Conservation (phyloP, 192 early-diverging fungal genomes). For the Rhizoclosmatium globosum region DNA sequence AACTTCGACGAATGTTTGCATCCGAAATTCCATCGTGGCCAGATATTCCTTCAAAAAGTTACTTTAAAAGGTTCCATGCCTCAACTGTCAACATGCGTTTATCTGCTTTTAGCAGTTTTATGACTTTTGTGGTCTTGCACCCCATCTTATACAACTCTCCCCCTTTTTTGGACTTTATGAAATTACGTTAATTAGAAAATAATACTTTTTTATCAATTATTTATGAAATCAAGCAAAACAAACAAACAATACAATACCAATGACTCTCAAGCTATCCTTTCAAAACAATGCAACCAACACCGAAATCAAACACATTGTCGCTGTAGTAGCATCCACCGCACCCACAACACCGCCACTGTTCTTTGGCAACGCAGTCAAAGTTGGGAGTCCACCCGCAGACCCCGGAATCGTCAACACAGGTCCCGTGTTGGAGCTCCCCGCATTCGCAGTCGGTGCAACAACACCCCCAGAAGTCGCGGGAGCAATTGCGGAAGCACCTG, state of each 20-base stretch:
- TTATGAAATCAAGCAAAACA: too few relatives aligned
- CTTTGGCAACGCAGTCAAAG: background rate
- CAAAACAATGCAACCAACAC: background rate
- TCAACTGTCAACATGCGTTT: background rate
- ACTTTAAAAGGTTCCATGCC: constrained; percentile 14
- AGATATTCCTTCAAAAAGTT: constrained; percentile 12
- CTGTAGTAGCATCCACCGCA: background rate
- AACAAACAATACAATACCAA: too few relatives aligned
- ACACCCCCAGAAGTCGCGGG: background rate
- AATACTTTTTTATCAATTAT: too few relatives aligned
- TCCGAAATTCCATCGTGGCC: constrained; percentile 21
- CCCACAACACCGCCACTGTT: background rate
- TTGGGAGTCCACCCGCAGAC: background rate
- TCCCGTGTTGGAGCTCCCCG: too few relatives aligned
- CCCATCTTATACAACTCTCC: constrained; percentile 6
- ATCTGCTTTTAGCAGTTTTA: background rate
- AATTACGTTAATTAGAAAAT: background rate
- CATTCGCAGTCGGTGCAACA: too few relatives aligned
- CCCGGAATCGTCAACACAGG: background rate
- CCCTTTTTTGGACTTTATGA: constrained; percentile 17
- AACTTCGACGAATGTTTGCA: too few relatives aligned
- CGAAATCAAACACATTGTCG: background rate
- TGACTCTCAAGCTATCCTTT: background rate
- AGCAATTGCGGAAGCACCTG: background rate
- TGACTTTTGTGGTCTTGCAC: constrained; percentile 24